phyloP scores from a whole-genome alignment of 495 filamentous ascomycete genomes.

The Chaetomium fimeti region DNA sequence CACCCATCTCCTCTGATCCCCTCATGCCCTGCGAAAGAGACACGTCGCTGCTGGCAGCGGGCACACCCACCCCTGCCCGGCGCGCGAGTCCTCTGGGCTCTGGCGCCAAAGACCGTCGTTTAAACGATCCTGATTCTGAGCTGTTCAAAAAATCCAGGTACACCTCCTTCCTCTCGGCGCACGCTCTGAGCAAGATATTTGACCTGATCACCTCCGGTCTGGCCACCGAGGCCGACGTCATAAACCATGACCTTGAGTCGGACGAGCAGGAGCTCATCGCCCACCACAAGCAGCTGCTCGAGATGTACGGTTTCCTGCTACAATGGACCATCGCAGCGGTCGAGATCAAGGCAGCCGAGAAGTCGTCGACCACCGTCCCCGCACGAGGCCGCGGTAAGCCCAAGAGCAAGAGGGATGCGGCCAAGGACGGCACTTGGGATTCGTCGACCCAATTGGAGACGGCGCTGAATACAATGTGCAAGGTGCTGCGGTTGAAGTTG shows the following conservation, averaged over 20 bases:
- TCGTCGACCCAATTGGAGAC: constrained; percentile 81
- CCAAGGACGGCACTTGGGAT: constrained; percentile 81
- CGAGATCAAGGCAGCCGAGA: constrained; percentile 90
- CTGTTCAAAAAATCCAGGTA: constrained; percentile 73
- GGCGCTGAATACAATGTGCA: constrained; percentile 91
- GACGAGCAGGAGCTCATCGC: constrained; percentile 85
- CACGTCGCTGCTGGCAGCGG: constrained; percentile 13
- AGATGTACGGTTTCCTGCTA: constrained; percentile 90
- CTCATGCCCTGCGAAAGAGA: constrained; percentile 9
- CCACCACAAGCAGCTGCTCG: constrained; percentile 85
- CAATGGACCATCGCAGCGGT: constrained; percentile 94
- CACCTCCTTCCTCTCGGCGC: constrained; percentile 72
- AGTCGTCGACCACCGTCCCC: constrained; percentile 66
- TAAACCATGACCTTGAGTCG: constrained; percentile 80
- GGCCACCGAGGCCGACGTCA: constrained; percentile 85
- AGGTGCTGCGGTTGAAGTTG: constrained; percentile 89
- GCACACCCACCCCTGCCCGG: constrained; percentile 18
- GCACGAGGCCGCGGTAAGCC: constrained; percentile 75
- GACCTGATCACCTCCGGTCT: constrained; percentile 90
- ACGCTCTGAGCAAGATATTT: constrained; percentile 86
- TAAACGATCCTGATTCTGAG: constrained; percentile 53
- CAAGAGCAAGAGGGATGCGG: constrained; percentile 62
- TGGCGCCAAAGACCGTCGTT: constrained; percentile 15
- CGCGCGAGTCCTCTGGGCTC: constrained; percentile 19
- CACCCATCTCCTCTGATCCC: constrained; percentile 54